A percentile compares a stretch with the other conserved stretches of the same genome.
These are phyloP conservation scores for Agroathelia rolfsii DNA, from an alignment of 1,284 basidiomycete species.

Conservation along the genomic window DNA sequence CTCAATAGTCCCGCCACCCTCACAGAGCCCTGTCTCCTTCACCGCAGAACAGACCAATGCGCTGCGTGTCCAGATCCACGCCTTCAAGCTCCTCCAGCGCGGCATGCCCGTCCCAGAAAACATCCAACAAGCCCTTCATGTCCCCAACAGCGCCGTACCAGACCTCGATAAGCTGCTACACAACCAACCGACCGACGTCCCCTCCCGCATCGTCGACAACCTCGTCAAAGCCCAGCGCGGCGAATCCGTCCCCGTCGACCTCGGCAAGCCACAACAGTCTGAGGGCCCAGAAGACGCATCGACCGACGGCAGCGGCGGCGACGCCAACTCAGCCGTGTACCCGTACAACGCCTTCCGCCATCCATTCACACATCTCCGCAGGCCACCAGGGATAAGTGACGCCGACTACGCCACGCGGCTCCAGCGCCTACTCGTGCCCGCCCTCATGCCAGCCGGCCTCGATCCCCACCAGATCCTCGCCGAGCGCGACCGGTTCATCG, in stretches of 20 bases:
- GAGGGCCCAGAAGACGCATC: constrained; percentile 73
- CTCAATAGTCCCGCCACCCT: constrained; percentile 21
- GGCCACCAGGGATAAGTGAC: constrained; percentile 49
- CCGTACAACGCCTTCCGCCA: constrained; percentile 94
- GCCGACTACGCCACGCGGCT: constrained; percentile 61
- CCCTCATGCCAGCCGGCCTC: constrained; percentile 86
- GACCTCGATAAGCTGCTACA: constrained; percentile 59
- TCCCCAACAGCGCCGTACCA: constrained; percentile 45
- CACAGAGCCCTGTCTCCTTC: constrained; percentile 68
- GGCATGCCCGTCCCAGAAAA: constrained; percentile 75
- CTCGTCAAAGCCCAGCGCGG: constrained; percentile 71
- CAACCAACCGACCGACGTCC: constrained; percentile 49
- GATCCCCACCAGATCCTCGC: constrained; percentile 87
- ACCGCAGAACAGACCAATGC: constrained; percentile 77
- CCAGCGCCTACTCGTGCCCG: constrained; percentile 79
- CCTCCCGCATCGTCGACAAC: constrained; percentile 61
- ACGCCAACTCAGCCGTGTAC: constrained; percentile 76
- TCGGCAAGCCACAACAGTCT: too few species aligned
- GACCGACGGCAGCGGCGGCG: too few species aligned
- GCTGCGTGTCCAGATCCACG: constrained; percentile 82
- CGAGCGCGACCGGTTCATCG: constrained; percentile 87
- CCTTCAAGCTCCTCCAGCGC: constrained; percentile 77
- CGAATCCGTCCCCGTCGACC: constrained; percentile 35
- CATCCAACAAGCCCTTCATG: constrained; percentile 70
- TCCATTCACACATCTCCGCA: constrained; percentile 72